Conservation (phyloP, 495 filamentous ascomycete species). For the Lichina pygmaea region DNA sequence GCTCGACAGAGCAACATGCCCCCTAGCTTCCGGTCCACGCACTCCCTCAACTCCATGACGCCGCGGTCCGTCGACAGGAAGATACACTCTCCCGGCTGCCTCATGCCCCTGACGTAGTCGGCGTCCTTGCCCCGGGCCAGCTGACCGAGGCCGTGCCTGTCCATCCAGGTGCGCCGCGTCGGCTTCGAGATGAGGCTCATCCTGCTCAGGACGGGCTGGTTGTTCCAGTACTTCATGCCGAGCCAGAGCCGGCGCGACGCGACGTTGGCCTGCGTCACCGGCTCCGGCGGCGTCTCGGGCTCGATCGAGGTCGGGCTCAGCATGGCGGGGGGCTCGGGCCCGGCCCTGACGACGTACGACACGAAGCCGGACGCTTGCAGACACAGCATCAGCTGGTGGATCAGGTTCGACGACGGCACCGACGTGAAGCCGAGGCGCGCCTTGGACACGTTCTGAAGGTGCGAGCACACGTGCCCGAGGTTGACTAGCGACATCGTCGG, state of each 20-base stretch:
- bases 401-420: conserved; percentile 54
- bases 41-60: conserved; percentile 66
- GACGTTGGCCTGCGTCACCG: conserved; percentile 54
- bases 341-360: conserved; percentile 55
- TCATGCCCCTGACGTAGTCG: conserved; percentile 41
- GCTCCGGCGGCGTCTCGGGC: conserved; percentile 12
- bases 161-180: conserved; percentile 40
- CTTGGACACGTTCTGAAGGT: conserved; percentile 79
- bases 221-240: conserved; percentile 81
- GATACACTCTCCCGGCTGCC: conserved; percentile 55
- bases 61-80: conserved; percentile 58
- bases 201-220: conserved; percentile 51
- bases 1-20: conserved; percentile 63
- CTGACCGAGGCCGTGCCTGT: conserved; percentile 25
- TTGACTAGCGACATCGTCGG: conserved; percentile 55
- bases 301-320: conserved; percentile 6
- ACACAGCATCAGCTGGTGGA: conserved; percentile 44
- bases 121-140: conserved; percentile 39
- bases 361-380: conserved; percentile 68
- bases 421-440: conserved; percentile 72
- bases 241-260: conserved; percentile 63
- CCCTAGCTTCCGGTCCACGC: conserved; percentile 58
- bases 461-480: conserved; percentile 61
- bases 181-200: conserved; percentile 51
- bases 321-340: conserved; percentile 32